Percentiles rank a stretch among this genome's conserved stretches.
Evolutionary conservation across 805 yeast species (phyloP).

Genomic region (Torulaspora franciscae): DNA sequence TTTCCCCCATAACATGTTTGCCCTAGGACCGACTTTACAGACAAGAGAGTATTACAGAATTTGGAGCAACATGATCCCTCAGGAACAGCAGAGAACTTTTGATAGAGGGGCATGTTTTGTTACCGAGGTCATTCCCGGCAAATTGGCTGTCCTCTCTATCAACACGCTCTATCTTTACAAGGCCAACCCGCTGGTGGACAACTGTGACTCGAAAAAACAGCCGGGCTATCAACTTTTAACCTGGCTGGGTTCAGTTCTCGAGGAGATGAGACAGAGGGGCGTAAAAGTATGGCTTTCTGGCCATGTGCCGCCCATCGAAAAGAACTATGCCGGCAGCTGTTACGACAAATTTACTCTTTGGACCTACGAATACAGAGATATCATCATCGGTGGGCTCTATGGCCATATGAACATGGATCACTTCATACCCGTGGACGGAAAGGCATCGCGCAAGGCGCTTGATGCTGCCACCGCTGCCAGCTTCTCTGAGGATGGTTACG

Average conservation of each 20-base stretch:
- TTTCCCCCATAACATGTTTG: constrained; percentile 79
- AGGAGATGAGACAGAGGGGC: constrained; percentile 64
- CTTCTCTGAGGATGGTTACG: constrained; percentile 12
- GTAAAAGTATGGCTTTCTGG: constrained; percentile 87
- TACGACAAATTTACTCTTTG: constrained; percentile 72
- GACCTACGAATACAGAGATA: constrained; percentile 78
- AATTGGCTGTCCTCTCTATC: constrained; percentile 71
- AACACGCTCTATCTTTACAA: constrained; percentile 73
- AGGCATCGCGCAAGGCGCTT: constrained; percentile 52
- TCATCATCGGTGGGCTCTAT: constrained; percentile 74
- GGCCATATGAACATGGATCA: constrained; percentile 93
- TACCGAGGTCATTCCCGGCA: constrained; percentile 72
- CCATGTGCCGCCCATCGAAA: constrained; percentile 82
- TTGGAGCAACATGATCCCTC: constrained; percentile 72
- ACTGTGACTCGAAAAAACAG: constrained; percentile 64
- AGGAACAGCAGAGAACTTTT: constrained; percentile 69
- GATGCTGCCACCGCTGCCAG: constrained; percentile 13
- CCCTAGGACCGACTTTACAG: constrained; percentile 85
- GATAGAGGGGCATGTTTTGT: constrained; percentile 71
- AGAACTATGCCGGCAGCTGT: constrained; percentile 70
- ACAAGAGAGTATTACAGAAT: constrained; percentile 70
- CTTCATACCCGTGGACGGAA: constrained; percentile 70
- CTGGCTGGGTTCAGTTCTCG: constrained; percentile 72
- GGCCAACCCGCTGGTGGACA: constrained; percentile 76
- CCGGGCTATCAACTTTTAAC: constrained; percentile 75